phyloP scores from a whole-genome alignment of 2,329 filamentous ascomycete genomes.

The Apiospora phragmitis region DNA sequence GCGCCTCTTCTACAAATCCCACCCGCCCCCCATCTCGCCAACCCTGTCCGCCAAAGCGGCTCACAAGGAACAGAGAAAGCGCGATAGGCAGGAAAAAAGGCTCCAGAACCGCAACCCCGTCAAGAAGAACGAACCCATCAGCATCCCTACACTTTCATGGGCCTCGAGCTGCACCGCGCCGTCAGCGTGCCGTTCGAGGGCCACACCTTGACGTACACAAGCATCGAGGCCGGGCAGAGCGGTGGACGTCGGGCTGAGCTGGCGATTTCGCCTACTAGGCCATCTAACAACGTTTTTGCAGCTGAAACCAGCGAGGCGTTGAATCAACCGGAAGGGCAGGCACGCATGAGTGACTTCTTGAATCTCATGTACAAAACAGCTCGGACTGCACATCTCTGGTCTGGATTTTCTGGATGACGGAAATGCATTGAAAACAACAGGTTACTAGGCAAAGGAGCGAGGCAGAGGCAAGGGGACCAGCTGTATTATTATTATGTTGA shows the following conservation, averaged over 20 bases:
- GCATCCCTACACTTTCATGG: constrained; percentile 46
- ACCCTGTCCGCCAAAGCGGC: neutral
- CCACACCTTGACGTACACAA: constrained; percentile 51
- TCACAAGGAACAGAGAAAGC: neutral
- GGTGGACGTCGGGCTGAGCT: constrained; percentile 54
- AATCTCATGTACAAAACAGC: neutral
- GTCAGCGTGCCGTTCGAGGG: constrained; percentile 42
- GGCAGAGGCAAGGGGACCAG: neutral
- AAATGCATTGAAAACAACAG: neutral
- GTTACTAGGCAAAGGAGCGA: neutral
- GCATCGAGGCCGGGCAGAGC: constrained; percentile 51
- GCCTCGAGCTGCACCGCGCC: constrained; percentile 52
- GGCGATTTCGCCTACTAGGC: constrained; percentile 38
- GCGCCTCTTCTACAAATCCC: constrained; percentile 20
- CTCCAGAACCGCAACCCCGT: neutral
- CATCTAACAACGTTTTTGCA: neutral
- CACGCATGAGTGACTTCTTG: neutral
- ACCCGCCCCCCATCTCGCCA: neutral
- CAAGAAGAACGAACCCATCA: constrained; percentile 12
- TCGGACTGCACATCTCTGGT: neutral
- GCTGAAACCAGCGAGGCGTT: neutral
- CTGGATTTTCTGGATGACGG: neutral
- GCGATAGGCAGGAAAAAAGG: neutral
- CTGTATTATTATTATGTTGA: neutral
- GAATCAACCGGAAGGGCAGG: neutral